phyloP scores from a whole-genome alignment of 2,329 filamentous ascomycete species.

The Dryadomyces quercivorus region DNA sequence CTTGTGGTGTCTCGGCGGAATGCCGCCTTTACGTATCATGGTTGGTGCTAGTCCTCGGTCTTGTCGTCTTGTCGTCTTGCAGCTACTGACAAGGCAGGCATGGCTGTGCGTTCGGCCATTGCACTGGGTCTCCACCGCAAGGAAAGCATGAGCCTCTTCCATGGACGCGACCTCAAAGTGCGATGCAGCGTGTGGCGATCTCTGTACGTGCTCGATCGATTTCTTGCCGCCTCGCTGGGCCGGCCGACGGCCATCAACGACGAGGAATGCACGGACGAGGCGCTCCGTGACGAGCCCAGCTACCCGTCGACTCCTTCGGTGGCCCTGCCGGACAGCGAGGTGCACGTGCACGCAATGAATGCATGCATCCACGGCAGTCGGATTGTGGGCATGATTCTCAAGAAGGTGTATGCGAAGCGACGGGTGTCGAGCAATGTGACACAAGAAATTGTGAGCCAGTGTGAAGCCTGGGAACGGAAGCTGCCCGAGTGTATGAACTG shows the following conservation, averaged over 20 bases:
- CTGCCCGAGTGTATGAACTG: constrained; percentile 36
- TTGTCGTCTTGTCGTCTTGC: no score
- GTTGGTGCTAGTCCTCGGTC: no score
- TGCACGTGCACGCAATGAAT: constrained; percentile 28
- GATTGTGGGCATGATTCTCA: constrained; percentile 45
- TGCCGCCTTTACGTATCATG: constrained; percentile 48
- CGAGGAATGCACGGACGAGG: constrained; percentile 45
- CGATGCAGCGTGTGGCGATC: constrained; percentile 52
- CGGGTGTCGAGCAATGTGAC: constrained; percentile 46
- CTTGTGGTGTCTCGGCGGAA: constrained; percentile 49
- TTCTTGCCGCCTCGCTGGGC: constrained; percentile 50
- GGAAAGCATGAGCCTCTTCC: constrained; percentile 44
- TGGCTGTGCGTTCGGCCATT: constrained; percentile 51
- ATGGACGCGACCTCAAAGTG: constrained; percentile 14
- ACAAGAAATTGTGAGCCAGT: constrained; percentile 41
- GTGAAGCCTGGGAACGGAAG: constrained; percentile 37
- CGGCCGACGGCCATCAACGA: constrained; percentile 49
- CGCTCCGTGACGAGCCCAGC: constrained; percentile 17
- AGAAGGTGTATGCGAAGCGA: constrained; percentile 45
- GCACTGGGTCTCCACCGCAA: constrained; percentile 50
- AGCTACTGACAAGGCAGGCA: constrained; percentile 27
- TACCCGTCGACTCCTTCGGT: background rate
- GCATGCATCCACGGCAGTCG: constrained; percentile 44
- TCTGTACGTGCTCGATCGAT: constrained; percentile 51
- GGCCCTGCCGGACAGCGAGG: background rate